Conservation (phyloP, 495 filamentous ascomycete genomes). For the Cladorrhinum samala region DNA sequence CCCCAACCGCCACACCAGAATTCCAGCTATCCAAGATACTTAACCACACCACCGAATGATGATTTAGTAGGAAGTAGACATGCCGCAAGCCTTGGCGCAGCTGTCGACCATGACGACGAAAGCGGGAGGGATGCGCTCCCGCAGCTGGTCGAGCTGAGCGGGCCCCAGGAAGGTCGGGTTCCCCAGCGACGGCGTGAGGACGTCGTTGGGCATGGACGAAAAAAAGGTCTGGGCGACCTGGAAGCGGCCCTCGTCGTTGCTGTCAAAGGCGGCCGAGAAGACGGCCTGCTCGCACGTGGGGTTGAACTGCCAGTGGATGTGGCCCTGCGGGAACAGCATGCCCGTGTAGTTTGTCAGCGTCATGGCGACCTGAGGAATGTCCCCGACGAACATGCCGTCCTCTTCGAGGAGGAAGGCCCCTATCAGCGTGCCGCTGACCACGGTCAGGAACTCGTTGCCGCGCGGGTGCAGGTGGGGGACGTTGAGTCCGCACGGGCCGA, state of each 20-base stretch:
- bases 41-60: too few relatives aligned
- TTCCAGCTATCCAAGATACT: too few relatives aligned
- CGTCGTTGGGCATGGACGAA: constrained; percentile 33
- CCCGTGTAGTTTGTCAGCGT: constrained; percentile 45
- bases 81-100: constrained; percentile 38
- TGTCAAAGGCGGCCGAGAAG: constrained; percentile 45
- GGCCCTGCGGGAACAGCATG: constrained; percentile 23
- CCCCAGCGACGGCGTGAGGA: constrained; percentile 40
- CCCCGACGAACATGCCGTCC: constrained; percentile 25
- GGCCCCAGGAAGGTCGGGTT: constrained; percentile 30
- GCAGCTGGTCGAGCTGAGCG: constrained; percentile 40
- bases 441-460: constrained; percentile 36
- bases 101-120: constrained; percentile 42
- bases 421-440: constrained; percentile 37
- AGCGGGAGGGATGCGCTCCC: constrained; percentile 36
- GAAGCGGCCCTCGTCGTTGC: constrained; percentile 44
- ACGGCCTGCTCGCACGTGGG: constrained; percentile 40
- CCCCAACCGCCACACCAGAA: too few relatives aligned
- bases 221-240: constrained; percentile 48
- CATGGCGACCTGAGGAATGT: constrained; percentile 24
- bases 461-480: constrained; percentile 43
- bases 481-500: constrained; percentile 43
- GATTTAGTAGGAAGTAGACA: constrained; percentile 9
- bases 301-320: constrained; percentile 50
- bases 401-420: constrained; percentile 46